These are phyloP conservation scores for Penicillium sp. DNA, from an alignment of 2,329 filamentous ascomycete species.

Conservation along the genomic window DNA sequence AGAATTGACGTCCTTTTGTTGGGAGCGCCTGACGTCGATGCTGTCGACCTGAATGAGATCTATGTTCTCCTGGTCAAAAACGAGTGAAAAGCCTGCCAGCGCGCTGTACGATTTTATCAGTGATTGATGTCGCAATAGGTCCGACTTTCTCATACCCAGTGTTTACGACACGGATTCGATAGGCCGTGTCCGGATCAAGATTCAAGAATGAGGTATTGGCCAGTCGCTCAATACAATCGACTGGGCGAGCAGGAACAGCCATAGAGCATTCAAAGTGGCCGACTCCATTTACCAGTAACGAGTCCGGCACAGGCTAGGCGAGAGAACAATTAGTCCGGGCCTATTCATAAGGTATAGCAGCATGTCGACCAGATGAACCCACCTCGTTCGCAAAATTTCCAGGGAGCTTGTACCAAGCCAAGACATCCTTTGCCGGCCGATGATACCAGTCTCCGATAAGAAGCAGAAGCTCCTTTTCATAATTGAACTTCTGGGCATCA, in stretches of 20 bases:
- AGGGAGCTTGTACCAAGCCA: slow-evolving; percentile 50
- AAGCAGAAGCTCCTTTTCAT: slow-evolving; percentile 50
- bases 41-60: slow-evolving; percentile 49
- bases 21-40: slow-evolving; percentile 34
- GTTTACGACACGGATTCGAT: slow-evolving; percentile 49
- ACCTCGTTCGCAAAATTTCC: slow-evolving; percentile 52
- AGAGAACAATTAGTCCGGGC: not conserved
- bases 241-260: slow-evolving; percentile 50
- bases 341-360: not conserved
- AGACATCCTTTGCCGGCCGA: slow-evolving; percentile 44
- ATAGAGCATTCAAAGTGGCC: slow-evolving; percentile 52
- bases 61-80: slow-evolving; percentile 36
- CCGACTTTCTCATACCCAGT: slow-evolving; percentile 42
- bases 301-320: slow-evolving; percentile 53
- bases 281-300: slow-evolving; percentile 52
- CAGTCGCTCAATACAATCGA: slow-evolving; percentile 46
- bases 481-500: slow-evolving; percentile 26
- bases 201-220: slow-evolving; percentile 32
- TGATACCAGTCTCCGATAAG: slow-evolving; percentile 58
- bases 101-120: slow-evolving; percentile 32
- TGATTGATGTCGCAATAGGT: not conserved
- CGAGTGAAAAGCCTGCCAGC: slow-evolving; percentile 46
- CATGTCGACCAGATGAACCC: not conserved
- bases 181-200: slow-evolving; percentile 31
- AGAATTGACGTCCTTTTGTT: slow-evolving; percentile 31